phyloP scores from a whole-genome alignment of 768 basidiomycete species.

The Leucogyrophana mollusca region DNA sequence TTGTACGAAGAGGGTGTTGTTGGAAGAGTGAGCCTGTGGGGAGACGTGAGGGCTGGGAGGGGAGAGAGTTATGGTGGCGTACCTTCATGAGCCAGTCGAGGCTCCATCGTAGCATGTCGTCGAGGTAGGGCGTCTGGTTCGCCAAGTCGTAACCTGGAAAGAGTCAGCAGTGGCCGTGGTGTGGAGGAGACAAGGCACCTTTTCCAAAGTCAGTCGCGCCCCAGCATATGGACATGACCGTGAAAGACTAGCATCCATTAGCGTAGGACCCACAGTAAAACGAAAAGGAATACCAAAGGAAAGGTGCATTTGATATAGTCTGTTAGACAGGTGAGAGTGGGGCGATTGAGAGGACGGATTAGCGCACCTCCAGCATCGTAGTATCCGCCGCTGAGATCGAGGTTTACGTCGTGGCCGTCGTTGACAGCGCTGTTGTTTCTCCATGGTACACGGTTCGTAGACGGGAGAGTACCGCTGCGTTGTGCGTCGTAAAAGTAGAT shows the following conservation, averaged over 20 bases:
- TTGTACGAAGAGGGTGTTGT: slow-evolving; percentile 73
- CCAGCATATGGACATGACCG: slow-evolving; percentile 88
- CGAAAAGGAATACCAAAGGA: slow-evolving; percentile 57
- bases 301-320: slow-evolving; percentile 90
- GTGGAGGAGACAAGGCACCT: no score
- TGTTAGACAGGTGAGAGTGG: slow-evolving; percentile 22
- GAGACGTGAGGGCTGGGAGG: not conserved
- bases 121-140: slow-evolving; percentile 90
- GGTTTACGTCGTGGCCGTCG: slow-evolving; percentile 71
- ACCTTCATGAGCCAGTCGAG: slow-evolving; percentile 92
- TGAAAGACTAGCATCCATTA: slow-evolving; percentile 55
- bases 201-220: slow-evolving; percentile 81
- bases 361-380: slow-evolving; percentile 86
- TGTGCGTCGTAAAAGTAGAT: slow-evolving; percentile 93
- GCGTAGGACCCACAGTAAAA: not conserved
- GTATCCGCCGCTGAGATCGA: slow-evolving; percentile 85
- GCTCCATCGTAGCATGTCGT: slow-evolving; percentile 87
- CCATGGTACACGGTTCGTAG: slow-evolving; percentile 78
- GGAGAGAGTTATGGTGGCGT: slow-evolving; percentile 9
- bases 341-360: not conserved
- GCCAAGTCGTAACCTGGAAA: slow-evolving; percentile 69
- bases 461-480: slow-evolving; percentile 71
- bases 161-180: slow-evolving; percentile 3
- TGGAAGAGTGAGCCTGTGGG: slow-evolving; percentile 72
- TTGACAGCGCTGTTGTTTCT: slow-evolving; percentile 75